These are phyloP conservation scores for Polyplosphaeria fusca DNA, from an alignment of 495 filamentous ascomycete species.

Conservation along the genomic window DNA sequence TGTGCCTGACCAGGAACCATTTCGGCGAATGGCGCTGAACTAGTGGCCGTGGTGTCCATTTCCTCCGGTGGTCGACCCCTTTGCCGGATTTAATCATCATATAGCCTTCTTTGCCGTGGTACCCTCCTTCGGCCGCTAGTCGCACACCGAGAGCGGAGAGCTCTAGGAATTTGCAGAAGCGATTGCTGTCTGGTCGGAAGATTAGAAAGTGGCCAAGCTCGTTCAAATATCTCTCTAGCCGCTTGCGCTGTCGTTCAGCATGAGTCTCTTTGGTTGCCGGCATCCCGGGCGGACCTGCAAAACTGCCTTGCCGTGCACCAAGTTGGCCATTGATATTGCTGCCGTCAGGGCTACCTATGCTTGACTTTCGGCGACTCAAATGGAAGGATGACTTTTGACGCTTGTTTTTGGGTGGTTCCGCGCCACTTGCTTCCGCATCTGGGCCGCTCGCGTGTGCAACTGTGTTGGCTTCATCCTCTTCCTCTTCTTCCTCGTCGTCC, in stretches of 20 bases:
- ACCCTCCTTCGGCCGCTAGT: conserved; percentile 90
- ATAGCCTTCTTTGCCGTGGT: conserved; percentile 96
- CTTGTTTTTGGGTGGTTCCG: conserved; percentile 55
- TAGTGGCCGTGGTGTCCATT: conserved; percentile 70
- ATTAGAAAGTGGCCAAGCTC: conserved; percentile 92
- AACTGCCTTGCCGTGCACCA: conserved; percentile 46
- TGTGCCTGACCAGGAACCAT: conserved; percentile 97
- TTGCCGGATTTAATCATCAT: conserved; percentile 87
- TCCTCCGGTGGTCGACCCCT: conserved; percentile 81
- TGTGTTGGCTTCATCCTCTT: conserved; percentile 47
- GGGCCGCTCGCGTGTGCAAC: conserved; percentile 52
- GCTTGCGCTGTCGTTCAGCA: conserved; percentile 71
- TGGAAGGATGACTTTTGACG: conserved; percentile 63
- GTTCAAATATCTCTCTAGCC: conserved; percentile 88
- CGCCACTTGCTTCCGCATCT: conserved; percentile 58
- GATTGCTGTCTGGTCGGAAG: conserved; percentile 92
- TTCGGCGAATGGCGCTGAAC: conserved; percentile 81
- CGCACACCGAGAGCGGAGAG: conserved; percentile 92
- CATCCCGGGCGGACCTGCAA: conserved; percentile 35
- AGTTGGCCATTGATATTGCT: conserved; percentile 41
- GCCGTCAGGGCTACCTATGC: conserved; percentile 46
- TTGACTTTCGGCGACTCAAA: conserved; percentile 56
- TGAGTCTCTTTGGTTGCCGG: conserved; percentile 52
- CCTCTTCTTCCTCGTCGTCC: conserved; percentile 80
- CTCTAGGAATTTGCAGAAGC: conserved; percentile 93